Evolutionary conservation across 441 rosid species (phyloP), one percentile per base, ranked within the genome.

Genomic region (Eruca vesicaria): DNA sequence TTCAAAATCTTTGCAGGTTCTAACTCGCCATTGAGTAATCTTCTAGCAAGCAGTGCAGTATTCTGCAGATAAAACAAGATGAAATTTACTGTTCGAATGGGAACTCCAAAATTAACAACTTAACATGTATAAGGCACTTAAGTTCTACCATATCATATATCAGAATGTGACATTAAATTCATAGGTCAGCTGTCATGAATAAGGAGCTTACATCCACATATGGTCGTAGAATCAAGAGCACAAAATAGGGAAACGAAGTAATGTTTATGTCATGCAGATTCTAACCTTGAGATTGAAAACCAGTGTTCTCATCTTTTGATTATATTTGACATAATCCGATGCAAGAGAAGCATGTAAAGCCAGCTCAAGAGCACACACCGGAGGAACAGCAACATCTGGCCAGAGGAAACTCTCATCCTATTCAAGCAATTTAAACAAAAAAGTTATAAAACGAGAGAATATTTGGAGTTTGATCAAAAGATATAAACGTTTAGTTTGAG

Each of bases 301-400:
- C 64, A 96, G 78, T 71, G 89, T 88, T 71, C 99, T 86, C 91
- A 93, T 32, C 82, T 91, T 91, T 74, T 91, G 97, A 81, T 93
- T 96, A 73, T 93, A 93, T 75, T 96, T 96, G 71, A 86, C 96
- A 75, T 79, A 90, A 85, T 96, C 97, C 0, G 81, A 75, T n/a
- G 90, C 80, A 76, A 91, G 84, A 48, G 93, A 69, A 61, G 85
- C 91, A 80, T 96, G 96, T 9, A 89, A 84, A 14, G 89, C 97
- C 81, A 85, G 81, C 90, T 96, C 99, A 76, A 96, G 97, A 63
- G 94, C 90, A 75, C 71, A 74, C 68, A 90, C 90, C 2, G 94
- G 87, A 66, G 88, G 79, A 83, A 93, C 92, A 66, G 96, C 97
- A 81, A 82, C 90, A 85, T 96, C 93, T 48, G 97, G 99, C 97